Conservation (phyloP, 371 early-diverging fungal genomes). For the Fennellomyces sp. region DNA sequence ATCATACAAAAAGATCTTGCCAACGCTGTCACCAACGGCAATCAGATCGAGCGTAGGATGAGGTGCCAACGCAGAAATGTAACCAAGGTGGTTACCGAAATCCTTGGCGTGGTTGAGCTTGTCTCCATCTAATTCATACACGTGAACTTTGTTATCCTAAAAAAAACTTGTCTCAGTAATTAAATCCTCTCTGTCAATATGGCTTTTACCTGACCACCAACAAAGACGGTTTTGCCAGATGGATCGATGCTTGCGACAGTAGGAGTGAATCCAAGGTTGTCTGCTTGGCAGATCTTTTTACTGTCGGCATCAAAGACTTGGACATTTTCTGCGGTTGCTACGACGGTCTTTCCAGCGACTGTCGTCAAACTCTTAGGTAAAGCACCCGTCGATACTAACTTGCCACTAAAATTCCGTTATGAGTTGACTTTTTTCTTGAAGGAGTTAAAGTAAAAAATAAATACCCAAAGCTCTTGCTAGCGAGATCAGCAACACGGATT, state of each 20-base stretch:
- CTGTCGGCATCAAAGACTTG: constrained; percentile 41
- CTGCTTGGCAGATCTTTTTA: constrained; percentile 28
- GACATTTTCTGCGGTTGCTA: constrained; percentile 51
- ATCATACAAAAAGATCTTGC: constrained; percentile 82
- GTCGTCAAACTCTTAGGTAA: constrained; percentile 59
- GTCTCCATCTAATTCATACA: constrained; percentile 32
- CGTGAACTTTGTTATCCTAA: constrained; percentile 55
- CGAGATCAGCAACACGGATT: constrained; percentile 22
- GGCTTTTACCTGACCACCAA: constrained; percentile 68
- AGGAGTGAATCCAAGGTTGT: constrained; percentile 47
- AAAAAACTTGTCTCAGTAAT: not conserved
- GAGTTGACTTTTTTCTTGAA: not conserved
- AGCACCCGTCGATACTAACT: constrained; percentile 42
- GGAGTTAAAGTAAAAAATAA: not conserved
- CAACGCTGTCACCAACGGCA: constrained; percentile 83
- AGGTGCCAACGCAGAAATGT: constrained; percentile 77
- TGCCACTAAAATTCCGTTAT: constrained; percentile 13
- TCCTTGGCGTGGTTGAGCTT: constrained; percentile 23
- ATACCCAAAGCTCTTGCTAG: constrained; percentile 28
- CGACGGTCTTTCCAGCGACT: constrained; percentile 44
- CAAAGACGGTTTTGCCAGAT: constrained; percentile 58
- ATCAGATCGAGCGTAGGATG: constrained; percentile 73
- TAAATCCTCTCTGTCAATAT: not conserved
- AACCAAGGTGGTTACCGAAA: constrained; percentile 59
- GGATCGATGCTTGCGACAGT: constrained; percentile 62